Conservation (phyloP, 345 rosid genomes). For the Eutrema heterophyllum region DNA sequence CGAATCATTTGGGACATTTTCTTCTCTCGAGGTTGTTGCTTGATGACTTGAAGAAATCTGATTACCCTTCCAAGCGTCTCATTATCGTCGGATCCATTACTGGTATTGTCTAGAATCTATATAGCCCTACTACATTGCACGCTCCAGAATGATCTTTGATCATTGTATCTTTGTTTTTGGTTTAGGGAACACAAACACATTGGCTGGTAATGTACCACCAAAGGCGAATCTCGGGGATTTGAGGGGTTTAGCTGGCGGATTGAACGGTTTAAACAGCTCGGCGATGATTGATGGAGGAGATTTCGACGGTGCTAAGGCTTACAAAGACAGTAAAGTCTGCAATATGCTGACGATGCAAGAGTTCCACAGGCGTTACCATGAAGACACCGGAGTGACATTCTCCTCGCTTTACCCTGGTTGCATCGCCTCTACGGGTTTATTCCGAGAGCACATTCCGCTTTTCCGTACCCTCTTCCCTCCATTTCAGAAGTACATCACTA, state of each 20-base stretch:
- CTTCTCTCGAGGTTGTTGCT: constrained; percentile 79
- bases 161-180: constrained; percentile 4
- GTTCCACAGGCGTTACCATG: constrained; percentile 87
- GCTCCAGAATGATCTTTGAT: not conserved
- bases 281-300: constrained; percentile 91
- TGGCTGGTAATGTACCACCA: constrained; percentile 97
- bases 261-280: constrained; percentile 75
- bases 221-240: constrained; percentile 95
- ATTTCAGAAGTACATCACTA: constrained; percentile 96
- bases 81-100: constrained; percentile 94
- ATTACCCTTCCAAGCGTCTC: constrained; percentile 81
- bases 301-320: constrained; percentile 96
- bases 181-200: constrained; percentile 85
- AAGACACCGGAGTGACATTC: constrained; percentile 77
- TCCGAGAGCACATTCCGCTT: constrained; percentile 92
- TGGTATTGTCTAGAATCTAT: constrained; percentile 36
- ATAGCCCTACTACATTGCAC: not conserved
- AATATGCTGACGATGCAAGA: constrained; percentile 97
- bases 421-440: constrained; percentile 94
- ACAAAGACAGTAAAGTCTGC: constrained; percentile 98
- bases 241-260: constrained; percentile 85
- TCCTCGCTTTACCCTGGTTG: constrained; percentile 96
- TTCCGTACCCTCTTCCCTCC: constrained; percentile 95
- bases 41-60: constrained; percentile 76
- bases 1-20: constrained; percentile 95